phyloP scores from a whole-genome alignment of 1,284 basidiomycete species.

The Macrocybe sp. region DNA sequence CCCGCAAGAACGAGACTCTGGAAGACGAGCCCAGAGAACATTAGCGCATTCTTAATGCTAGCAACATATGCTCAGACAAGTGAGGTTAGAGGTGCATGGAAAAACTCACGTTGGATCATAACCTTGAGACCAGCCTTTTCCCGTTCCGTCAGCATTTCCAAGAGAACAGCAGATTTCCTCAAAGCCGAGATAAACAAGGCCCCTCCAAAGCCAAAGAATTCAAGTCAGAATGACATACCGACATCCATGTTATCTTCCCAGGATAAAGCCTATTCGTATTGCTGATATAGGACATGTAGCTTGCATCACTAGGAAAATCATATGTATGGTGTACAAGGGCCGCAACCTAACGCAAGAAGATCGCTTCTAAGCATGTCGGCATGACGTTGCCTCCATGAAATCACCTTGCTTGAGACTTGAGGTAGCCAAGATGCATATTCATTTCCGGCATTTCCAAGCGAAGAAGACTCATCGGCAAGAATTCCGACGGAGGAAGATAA shows the following conservation, averaged over 20 bases:
- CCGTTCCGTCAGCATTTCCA: slow-evolving; percentile 28
- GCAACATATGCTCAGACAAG: not conserved
- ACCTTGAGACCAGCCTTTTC: slow-evolving; percentile 26
- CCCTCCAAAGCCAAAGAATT: not conserved
- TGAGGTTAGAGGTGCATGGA: not conserved
- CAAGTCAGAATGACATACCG: slow-evolving; percentile 17
- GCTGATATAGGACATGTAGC: slow-evolving; percentile 24
- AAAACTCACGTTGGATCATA: slow-evolving; percentile 30
- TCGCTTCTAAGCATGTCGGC: not conserved
- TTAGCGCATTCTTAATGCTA: slow-evolving; percentile 32
- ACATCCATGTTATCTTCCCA: slow-evolving; percentile 32
- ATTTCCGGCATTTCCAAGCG: slow-evolving; percentile 20
- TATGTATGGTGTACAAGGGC: slow-evolving; percentile 34
- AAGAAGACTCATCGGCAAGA: slow-evolving; percentile 31
- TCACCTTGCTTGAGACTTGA: slow-evolving; percentile 25
- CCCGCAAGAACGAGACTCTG: slow-evolving; percentile 30
- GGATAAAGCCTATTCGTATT: slow-evolving; percentile 19
- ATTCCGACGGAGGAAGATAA: slow-evolving; percentile 28
- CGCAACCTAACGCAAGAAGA: slow-evolving; percentile 20
- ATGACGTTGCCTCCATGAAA: too few relatives aligned
- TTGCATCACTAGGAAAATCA: slow-evolving; percentile 31
- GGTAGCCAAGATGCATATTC: slow-evolving; percentile 31
- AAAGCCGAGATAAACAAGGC: not conserved
- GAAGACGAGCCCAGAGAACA: slow-evolving; percentile 33
- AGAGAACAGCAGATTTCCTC: slow-evolving; percentile 34